Base-by-base conservation (phyloP, 768 basidiomycete species). In the Solioccasus polychromus region DNA sequence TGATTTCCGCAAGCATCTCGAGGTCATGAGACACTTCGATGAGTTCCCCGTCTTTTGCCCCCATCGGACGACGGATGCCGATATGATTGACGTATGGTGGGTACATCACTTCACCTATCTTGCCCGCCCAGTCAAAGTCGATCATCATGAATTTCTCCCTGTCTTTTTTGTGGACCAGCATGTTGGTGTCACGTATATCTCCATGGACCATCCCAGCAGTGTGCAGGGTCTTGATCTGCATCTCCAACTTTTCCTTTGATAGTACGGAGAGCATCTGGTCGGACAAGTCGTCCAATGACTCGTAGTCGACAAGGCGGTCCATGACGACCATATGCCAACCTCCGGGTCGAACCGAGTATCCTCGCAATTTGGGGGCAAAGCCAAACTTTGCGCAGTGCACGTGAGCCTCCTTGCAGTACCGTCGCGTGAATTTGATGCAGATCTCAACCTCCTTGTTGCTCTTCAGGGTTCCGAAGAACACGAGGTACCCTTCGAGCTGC, bases 91-190 rank as follows among this genome's bases (percentile, higher is more conserved):
- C 44, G 29, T 5, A 14, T 6, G 29, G n/a, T 12, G 62, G 61
- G 44, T 65, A 67, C 49, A 51, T 42, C 43, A 35, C 51, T 37
- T 57, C 35, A 6, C 42, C 54, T 26, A 42, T 42, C 30, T 44
- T 47, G 12, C 54, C 65, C 18, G 55, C 42, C 63, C 61, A 67
- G 50, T 67, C 62, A 41, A 65, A 65, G 48, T 65, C 59, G 29
- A 63, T 47, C 12, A 67, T 50, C 55, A 53, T 53, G 3, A 48
- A 24, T 19, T 32, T 14, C 9, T 0, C 32, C 34, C 2, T 7
- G 40, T 52, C 42, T 0, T 4, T 5, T 22, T 22, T 41, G 34
- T n/a, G 25, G n/a, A 52, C 38, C 35, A 64, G 22, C 39, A 62
- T 58, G 37, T 64, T 63, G 7, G 47, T 30, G 35, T 55, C 55